Percentiles rank a stretch among this genome's conserved stretches.
These are phyloP conservation scores for Escovopsis sp. DNA, from an alignment of 2,329 filamentous ascomycete species.

Conservation along the genomic window DNA sequence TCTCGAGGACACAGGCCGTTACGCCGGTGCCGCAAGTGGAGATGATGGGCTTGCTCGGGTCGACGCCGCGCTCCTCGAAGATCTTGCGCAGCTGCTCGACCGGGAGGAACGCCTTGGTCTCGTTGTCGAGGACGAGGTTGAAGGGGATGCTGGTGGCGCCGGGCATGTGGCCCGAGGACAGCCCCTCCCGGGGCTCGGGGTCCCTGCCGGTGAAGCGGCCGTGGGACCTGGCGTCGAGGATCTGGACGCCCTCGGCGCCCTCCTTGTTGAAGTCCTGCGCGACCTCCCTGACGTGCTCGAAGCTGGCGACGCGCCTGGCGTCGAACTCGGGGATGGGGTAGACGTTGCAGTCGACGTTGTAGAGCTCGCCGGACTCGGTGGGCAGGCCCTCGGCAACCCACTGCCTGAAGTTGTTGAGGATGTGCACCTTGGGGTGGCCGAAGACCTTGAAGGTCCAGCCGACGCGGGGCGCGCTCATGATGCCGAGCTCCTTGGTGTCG, in stretches of 20 bases:
- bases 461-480: constrained; percentile 86
- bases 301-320: constrained; percentile 54
- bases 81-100: constrained; percentile 56
- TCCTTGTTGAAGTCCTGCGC: constrained; percentile 67
- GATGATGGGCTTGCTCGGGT: constrained; percentile 68
- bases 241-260: constrained; percentile 68
- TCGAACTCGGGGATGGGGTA: constrained; percentile 51
- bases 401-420: constrained; percentile 91
- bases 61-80: constrained; percentile 66
- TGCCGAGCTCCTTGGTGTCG: constrained; percentile 77
- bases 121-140: constrained; percentile 61
- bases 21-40: constrained; percentile 88
- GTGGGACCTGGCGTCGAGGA: constrained; percentile 70
- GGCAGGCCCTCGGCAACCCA: constrained; percentile 79
- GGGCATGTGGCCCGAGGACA: constrained; percentile 86
- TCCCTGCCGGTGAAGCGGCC: constrained; percentile 72
- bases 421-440: constrained; percentile 74
- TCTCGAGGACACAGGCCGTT: constrained; percentile 81
- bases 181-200: constrained; percentile 71
- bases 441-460: constrained; percentile 89
- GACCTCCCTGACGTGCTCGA: constrained; percentile 69
- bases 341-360: constrained; percentile 48
- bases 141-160: constrained; percentile 75
- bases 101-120: constrained; percentile 67
- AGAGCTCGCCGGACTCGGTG: constrained; percentile 64